phyloP scores from a whole-genome alignment of 345 rosid species.

The Gynandropsis gynandra region DNA sequence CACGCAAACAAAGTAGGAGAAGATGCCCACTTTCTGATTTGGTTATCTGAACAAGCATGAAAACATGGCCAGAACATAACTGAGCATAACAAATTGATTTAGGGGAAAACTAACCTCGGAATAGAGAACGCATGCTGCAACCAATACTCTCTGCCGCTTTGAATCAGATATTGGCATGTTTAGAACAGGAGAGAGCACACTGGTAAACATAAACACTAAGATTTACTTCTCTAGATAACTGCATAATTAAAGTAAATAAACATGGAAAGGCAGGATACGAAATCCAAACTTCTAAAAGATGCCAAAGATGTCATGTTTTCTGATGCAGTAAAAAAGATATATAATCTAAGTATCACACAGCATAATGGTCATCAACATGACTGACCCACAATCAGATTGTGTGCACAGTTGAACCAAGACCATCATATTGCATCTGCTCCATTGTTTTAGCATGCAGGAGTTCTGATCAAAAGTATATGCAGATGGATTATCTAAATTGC shows the following conservation, averaged over 20 bases:
- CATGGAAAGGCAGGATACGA: slow-evolving; percentile 1
- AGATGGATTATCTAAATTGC: slow-evolving; percentile 15
- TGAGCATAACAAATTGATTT: slow-evolving; percentile 19
- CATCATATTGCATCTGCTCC: slow-evolving; percentile 10
- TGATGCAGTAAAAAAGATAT: not conserved
- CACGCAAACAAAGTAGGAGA: slow-evolving; percentile 14
- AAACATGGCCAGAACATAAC: slow-evolving; percentile 16
- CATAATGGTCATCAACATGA: slow-evolving; percentile 6
- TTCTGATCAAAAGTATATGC: slow-evolving; percentile 19
- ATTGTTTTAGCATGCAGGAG: slow-evolving; percentile 8
- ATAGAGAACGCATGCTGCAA: slow-evolving; percentile 91
- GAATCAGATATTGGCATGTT: slow-evolving; percentile 98
- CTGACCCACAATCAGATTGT: slow-evolving; percentile 11
- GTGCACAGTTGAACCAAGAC: slow-evolving; percentile 15
- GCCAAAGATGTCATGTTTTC: not conserved
- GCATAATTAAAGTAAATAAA: not conserved
- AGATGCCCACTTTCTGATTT: slow-evolving; percentile 16
- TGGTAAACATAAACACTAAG: slow-evolving; percentile 28
- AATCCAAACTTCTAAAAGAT: not conserved
- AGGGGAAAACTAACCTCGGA: slow-evolving; percentile 80
- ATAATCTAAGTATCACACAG: not conserved
- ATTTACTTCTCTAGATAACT: slow-evolving; percentile 16
- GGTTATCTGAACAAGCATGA: slow-evolving; percentile 13
- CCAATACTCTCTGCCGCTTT: slow-evolving; percentile 94
- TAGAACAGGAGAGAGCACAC: slow-evolving; percentile 93